Evolutionary conservation across 257 asterid species (phyloP), one percentile per base, ranked within the genome.

Genomic region (Solanum virginianum): DNA sequence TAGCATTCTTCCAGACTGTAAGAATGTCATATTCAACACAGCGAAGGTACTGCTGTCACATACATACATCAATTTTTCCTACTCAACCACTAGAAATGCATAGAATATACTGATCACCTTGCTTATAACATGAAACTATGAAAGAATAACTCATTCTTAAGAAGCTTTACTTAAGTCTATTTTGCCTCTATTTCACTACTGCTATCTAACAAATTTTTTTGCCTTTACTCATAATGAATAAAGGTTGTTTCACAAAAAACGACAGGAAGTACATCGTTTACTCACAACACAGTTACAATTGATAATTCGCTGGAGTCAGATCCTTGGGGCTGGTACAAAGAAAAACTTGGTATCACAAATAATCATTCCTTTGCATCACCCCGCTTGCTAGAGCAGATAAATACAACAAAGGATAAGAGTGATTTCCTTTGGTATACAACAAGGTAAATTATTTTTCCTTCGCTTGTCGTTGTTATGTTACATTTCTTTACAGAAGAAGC

Each of bases 1-100:
- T 70, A 93, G 98, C 92, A 93, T 94, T 85, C 98, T 94, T 89
- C 98, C 98, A 1, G 97, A 94, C 85, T 94, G 97, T 54, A 85
- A 71, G 85, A 93, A 92, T 74, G 98, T 91, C 32, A 85, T 93
- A 77, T 92, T 91, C 91, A 94, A 93, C 92, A 90, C 98, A 1
- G 98, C 98, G 47, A 91, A 92, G 97, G 98, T 94, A 90, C 57
- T 56, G 79, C 60, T 20, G 84, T 45, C 63, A 63, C 14, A 22
- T 7, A 41, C 68, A 20, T 63, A 36, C 70, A 54, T 85, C 66
- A 22, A n/a, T 65, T 51, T 39, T 82, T 20, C 24, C 39, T 47
- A 29, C 56, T 68, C 82, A 49, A 55, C 10, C 60, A 55, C 14
- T 57, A 59, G 65, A 59, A 59, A 59, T 59, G 65, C 65, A 57